phyloP scores from a whole-genome alignment of 2,329 filamentous ascomycete genomes.

The Xylaria sp. region DNA sequence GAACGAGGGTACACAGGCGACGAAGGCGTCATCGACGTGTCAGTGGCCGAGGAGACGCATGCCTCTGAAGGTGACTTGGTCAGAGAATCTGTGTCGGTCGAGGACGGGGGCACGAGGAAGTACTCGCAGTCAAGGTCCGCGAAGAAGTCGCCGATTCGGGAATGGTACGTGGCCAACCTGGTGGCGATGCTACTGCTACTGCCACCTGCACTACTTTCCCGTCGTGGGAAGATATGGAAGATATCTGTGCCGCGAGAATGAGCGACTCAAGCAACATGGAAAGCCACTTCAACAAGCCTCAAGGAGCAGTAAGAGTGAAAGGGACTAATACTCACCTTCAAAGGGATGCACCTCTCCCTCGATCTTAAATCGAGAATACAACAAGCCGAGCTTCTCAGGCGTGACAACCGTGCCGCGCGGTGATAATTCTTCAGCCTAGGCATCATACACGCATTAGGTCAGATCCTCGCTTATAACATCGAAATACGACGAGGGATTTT shows the following conservation, averaged over 20 bases:
- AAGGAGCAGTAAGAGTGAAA: neutral
- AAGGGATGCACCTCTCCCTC: conserved; percentile 76
- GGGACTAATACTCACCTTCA: conserved; percentile 61
- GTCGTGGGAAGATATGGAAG: conserved; percentile 55
- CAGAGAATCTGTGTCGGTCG: conserved; percentile 19
- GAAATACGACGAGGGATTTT: neutral
- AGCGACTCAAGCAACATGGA: conserved; percentile 5
- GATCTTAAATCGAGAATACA: conserved; percentile 75
- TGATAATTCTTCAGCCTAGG: conserved; percentile 74
- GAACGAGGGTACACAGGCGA: conserved; percentile 32
- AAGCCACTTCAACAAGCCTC: neutral
- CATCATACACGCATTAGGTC: conserved; percentile 6
- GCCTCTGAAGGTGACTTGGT: conserved; percentile 50
- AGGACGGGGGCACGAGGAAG: conserved; percentile 66
- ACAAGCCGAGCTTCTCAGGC: conserved; percentile 78
- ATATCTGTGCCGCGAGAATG: conserved; percentile 48
- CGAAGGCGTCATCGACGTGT: conserved; percentile 16
- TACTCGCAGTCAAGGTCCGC: conserved; percentile 67
- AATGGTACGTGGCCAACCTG: conserved; percentile 49
- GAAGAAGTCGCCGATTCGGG: conserved; percentile 69
- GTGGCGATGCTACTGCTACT: conserved; percentile 37
- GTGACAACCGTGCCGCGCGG: conserved; percentile 77
- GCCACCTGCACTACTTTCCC: conserved; percentile 38
- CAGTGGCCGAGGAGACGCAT: conserved; percentile 12
- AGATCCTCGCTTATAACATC: neutral